Evolutionary conservation across 805 yeast species (phyloP).

Genomic region (Scheffersomyces amazonensis): DNA sequence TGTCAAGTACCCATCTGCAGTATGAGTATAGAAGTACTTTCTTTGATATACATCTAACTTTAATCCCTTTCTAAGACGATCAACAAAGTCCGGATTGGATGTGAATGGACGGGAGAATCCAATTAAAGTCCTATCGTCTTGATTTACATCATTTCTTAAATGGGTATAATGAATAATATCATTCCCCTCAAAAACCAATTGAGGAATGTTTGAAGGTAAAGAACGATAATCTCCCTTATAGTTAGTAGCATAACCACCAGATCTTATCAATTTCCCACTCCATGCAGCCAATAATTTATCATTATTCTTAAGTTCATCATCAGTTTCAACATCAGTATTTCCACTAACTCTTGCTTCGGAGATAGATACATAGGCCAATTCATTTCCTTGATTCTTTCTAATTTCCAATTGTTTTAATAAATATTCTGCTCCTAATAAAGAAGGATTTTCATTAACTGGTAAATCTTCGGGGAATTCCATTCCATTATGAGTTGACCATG

Average conservation of each 20-base stretch:
- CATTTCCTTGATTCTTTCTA: constrained; percentile 20
- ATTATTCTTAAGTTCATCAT: constrained; percentile 15
- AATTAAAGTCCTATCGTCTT: constrained; percentile 37
- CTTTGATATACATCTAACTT: constrained; percentile 38
- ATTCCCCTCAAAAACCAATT: constrained; percentile 5
- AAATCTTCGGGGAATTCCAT: constrained; percentile 23
- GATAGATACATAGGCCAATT: constrained; percentile 33
- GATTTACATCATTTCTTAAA: constrained; percentile 18
- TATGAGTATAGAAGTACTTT: constrained; percentile 30
- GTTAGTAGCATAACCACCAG: constrained; percentile 14
- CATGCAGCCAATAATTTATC: constrained; percentile 22
- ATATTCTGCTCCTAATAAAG: constrained; percentile 19
- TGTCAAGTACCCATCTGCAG: constrained; percentile 24
- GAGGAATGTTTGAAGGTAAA: constrained; percentile 4
- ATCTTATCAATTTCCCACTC: constrained; percentile 17
- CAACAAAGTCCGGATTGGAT: constrained; percentile 44
- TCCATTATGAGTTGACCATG: constrained; percentile 27
- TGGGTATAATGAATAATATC: constrained; percentile 5
- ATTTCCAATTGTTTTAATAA: constrained; percentile 28
- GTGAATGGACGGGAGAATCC: constrained; percentile 37
- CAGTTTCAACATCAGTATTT: constrained; percentile 17
- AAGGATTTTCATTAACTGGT: constrained; percentile 6
- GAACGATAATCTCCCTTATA: constrained; percentile 10
- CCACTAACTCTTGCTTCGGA: constrained; percentile 34
- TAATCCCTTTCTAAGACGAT: constrained; percentile 33